Evolutionary conservation across 2,329 filamentous ascomycete genomes (phyloP).

Genomic region (Sarocladium brachiariae): DNA sequence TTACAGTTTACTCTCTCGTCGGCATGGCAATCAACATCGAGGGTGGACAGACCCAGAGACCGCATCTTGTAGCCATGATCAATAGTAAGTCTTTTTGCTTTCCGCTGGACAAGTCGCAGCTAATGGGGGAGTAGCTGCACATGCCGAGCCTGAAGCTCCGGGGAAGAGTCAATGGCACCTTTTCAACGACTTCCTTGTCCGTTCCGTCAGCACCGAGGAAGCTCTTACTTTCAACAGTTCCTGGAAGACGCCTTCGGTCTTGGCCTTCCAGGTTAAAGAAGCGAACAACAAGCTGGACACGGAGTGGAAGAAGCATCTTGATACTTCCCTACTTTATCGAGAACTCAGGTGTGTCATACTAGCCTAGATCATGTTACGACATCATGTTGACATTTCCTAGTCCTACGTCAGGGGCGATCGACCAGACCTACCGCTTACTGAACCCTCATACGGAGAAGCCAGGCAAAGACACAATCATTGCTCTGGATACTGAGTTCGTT

Average conservation of each 20-base stretch:
- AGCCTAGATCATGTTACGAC: background rate
- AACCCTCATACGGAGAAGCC: slow-evolving; percentile 57
- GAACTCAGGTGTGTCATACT: slow-evolving; percentile 46
- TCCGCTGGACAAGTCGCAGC: slow-evolving; percentile 31
- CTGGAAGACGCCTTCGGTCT: slow-evolving; percentile 88
- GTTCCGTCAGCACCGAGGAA: slow-evolving; percentile 71
- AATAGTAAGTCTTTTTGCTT: slow-evolving; percentile 53
- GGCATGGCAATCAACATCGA: slow-evolving; percentile 89
- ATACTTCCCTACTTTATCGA: slow-evolving; percentile 77
- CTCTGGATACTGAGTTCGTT: slow-evolving; percentile 95
- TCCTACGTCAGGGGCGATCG: background rate
- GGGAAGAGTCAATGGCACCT: slow-evolving; percentile 78
- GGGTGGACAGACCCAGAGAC: slow-evolving; percentile 74
- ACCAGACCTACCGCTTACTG: slow-evolving; percentile 54
- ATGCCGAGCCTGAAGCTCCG: slow-evolving; percentile 54
- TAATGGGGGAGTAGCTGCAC: too few species aligned
- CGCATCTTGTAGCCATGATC: slow-evolving; percentile 85
- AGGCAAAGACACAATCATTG: slow-evolving; percentile 66
- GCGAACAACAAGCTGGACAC: slow-evolving; percentile 78
- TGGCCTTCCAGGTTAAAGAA: slow-evolving; percentile 78
- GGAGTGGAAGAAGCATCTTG: slow-evolving; percentile 76
- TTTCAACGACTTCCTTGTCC: slow-evolving; percentile 95
- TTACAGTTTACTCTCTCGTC: slow-evolving; percentile 85
- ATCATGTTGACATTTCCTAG: background rate
- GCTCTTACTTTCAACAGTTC: slow-evolving; percentile 81